Conservation (phyloP, 805 yeast species). For the Teunomyces cretensis region DNA sequence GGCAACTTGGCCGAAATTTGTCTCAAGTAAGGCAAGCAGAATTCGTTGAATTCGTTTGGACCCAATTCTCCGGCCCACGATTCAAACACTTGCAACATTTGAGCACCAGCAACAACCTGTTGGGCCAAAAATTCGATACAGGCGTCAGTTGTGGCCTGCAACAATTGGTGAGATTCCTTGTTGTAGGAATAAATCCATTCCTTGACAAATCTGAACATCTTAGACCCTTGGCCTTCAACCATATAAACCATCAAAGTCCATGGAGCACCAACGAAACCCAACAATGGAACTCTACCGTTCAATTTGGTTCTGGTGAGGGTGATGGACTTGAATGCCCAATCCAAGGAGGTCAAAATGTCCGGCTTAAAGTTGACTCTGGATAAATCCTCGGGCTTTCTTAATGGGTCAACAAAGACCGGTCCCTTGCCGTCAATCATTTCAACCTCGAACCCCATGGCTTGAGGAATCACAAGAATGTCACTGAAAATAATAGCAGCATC, state of each 20-base stretch:
- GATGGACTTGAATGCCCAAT: slow-evolving; percentile 94
- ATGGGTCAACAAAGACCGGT: slow-evolving; percentile 87
- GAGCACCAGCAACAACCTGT: slow-evolving; percentile 97
- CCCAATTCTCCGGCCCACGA: slow-evolving; percentile 98
- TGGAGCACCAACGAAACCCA: slow-evolving; percentile 97
- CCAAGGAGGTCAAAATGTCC: slow-evolving; percentile 74
- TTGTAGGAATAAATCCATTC: slow-evolving; percentile 88
- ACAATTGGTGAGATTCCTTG: slow-evolving; percentile 63
- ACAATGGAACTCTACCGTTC: slow-evolving; percentile 86
- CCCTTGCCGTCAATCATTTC: slow-evolving; percentile 94
- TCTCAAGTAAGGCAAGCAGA: slow-evolving; percentile 82
- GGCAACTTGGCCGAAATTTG: slow-evolving; percentile 75
- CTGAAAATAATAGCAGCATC: slow-evolving; percentile 97
- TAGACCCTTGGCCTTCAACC: slow-evolving; percentile 97
- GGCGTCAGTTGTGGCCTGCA: slow-evolving; percentile 79
- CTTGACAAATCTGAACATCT: slow-evolving; percentile 85
- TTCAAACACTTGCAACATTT: slow-evolving; percentile 94
- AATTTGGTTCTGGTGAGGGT: slow-evolving; percentile 84
- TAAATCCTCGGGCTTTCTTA: slow-evolving; percentile 72
- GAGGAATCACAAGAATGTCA: slow-evolving; percentile 94
- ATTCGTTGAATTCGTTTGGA: slow-evolving; percentile 82
- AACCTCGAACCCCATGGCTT: slow-evolving; percentile 96
- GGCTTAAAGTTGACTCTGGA: slow-evolving; percentile 57
- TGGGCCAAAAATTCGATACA: slow-evolving; percentile 90
- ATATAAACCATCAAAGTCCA: slow-evolving; percentile 96